Base-by-base conservation (phyloP, 768 basidiomycete species). In the Termitomyces sp. region DNA sequence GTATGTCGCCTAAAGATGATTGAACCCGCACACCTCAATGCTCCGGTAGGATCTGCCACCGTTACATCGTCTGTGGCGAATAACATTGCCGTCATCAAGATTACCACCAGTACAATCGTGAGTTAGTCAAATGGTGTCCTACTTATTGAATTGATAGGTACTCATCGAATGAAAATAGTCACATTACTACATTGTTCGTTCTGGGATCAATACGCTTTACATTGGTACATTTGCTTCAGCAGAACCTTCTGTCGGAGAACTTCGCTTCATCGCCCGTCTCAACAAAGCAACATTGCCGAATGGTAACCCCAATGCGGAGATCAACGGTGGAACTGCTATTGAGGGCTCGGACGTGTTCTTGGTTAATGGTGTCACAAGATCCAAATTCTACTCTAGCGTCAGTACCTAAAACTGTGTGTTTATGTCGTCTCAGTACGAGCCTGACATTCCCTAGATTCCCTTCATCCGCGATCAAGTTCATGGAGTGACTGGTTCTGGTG, bases 391-490 rank as follows among this genome's bases (percentile, higher is more conserved):
- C 65, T 80, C 78, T 18, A 77, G 76, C 54, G 76, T 78, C 61
- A 62, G 72, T 56, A 6, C 41, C 18, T 45, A 44, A 9, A n/a
- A 46, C 6, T 8, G 24, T 36, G 6, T 27, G 18, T 51, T 22
- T 24, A 2, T 12, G 37, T 31, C n/a, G 16, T 13, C 27, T 20
- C 11, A 42, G 12, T 8, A n/a, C 52, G 41, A 18, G 18, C 5
- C 15, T 12, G 34, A 33, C 31, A 27, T 46, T n/a, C 24, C 6
- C 44, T 16, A 78, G 78, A 68, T 77, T 57, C 78, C 74, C 27
- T 80, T 81, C 70, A 82, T 81, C 54, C 64, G 74, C n/a, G 79
- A 82, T 63, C 77, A 78, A 64, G 76, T 81, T 13, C 79, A 81
- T 58, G 78, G 79, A 27, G 77, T 80, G 18, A 78, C 78, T 55